Base-by-base conservation (phyloP, 495 filamentous ascomycete species). In the Podospora conica region DNA sequence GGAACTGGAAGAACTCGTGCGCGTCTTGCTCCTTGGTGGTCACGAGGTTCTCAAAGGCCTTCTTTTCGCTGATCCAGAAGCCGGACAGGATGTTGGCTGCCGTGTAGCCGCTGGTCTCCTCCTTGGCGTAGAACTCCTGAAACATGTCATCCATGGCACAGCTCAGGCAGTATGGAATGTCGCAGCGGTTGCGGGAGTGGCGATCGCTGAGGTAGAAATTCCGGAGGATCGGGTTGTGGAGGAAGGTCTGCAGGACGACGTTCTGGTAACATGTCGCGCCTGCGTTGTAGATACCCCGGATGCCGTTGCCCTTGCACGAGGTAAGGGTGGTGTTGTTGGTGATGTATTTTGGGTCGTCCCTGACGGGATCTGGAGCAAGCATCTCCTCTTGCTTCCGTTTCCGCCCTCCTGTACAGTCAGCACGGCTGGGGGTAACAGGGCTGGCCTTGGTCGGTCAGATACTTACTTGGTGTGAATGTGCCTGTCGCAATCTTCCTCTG, bases 21-120 rank as follows among this genome's bases (percentile, higher is more conserved):
- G 93, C 92, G 73, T 97, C 93, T 77, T 96, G 93, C 76, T 96
- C 92, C 66, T 91, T 88, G 70, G 94, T 93, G n/a, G 92, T 91
- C 10, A 91, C 90, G 25, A 96, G 83, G n/a, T 89, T 85, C 82
- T 93, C 79, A 23, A 81, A 79, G 5, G 76, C 74, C 72, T 81
- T 80, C 73, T 80, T 84, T 62, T 83, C 89, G 11, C 86, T 87
- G 64, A 90, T 87, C 91, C 91, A 94, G 68, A 91, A 90, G 0
- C 86, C 87, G 0, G 87, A 82, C 29, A 97, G 86, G 63, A 96
- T 89, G 65, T 88, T 90, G 15, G 91, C 86, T 0, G 92, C 91
- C 3, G 90, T 91, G 66, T 92, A 95, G 0, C 91, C 91, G 64
- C 93, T 91, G 1, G 88, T 86, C 67, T 88, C 91, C 63, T 96